Conservation (phyloP, 306 rosid species). For the Begonia loranthoides region DNA sequence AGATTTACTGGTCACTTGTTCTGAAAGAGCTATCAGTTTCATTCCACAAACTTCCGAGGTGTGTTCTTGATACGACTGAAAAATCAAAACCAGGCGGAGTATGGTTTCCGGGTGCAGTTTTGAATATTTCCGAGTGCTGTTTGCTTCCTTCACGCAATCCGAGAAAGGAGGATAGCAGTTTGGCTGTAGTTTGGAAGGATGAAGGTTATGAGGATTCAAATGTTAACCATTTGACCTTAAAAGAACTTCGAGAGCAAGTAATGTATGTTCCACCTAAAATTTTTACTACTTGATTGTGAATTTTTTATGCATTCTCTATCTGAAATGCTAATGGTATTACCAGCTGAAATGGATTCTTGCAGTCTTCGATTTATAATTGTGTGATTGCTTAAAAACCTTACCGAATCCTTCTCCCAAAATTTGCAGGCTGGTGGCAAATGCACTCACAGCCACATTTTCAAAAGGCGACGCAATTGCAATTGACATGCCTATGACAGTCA, state of each 20-base stretch:
- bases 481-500: conserved; percentile 81
- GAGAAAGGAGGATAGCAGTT: conserved; percentile 37
- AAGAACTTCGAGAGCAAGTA: conserved; percentile 60
- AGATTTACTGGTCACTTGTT: conserved; percentile 73
- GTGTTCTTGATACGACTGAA: conserved; percentile 45
- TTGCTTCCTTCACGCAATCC: conserved; percentile 34
- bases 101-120: conserved; percentile 60
- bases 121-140: conserved; percentile 79
- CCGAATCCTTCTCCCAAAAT: background rate
- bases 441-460: conserved; percentile 45
- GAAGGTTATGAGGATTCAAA: conserved; percentile 50
- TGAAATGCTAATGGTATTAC: too few relatives aligned
- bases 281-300: background rate
- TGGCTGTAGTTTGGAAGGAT: conserved; percentile 72
- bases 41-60: conserved; percentile 36
- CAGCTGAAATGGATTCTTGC: too few relatives aligned
- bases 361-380: too few relatives aligned
- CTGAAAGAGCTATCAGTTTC: conserved; percentile 56
- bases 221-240: conserved; percentile 39
- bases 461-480: conserved; percentile 87
- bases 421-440: conserved; percentile 71
- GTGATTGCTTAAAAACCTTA: too few relatives aligned
- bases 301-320: background rate
- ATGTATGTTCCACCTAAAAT: conserved; percentile 34
- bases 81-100: conserved; percentile 39